phyloP scores from a whole-genome alignment of 345 rosid species.

The Eucalyptus erythrocorys region DNA sequence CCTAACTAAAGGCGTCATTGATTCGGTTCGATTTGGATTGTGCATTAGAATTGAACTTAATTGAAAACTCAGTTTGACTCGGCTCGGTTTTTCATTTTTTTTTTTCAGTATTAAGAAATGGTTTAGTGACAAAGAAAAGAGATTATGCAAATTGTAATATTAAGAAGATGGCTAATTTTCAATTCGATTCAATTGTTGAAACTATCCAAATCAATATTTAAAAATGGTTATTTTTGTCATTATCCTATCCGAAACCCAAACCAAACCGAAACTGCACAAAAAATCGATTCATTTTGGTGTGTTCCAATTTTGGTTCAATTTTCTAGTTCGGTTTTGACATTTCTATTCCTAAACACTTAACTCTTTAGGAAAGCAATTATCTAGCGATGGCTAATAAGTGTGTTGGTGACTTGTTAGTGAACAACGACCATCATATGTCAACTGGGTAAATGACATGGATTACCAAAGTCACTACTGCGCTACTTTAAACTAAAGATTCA shows the following conservation, averaged over 20 bases:
- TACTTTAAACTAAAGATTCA: background rate
- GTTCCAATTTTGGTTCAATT: background rate
- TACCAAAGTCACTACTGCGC: background rate
- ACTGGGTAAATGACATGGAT: background rate
- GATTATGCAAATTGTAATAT: no score
- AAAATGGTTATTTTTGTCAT: background rate
- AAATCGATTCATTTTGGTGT: background rate
- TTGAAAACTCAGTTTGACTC: rapidly evolving
- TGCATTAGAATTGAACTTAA: no score
- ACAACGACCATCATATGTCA: background rate
- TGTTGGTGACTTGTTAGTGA: background rate
- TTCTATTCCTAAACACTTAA: background rate
- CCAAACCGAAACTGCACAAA: background rate
- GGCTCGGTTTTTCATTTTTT: rapidly evolving
- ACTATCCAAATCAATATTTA: background rate
- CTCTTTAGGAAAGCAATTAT: background rate
- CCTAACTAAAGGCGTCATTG: rapidly evolving
- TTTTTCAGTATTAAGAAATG: background rate
- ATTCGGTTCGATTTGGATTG: no score
- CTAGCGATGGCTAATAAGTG: background rate
- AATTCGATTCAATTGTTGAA: background rate
- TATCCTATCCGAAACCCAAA: rapidly evolving
- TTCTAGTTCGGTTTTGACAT: rapidly evolving
- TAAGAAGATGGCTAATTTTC: background rate
- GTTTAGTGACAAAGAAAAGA: background rate